These are phyloP conservation scores for Seminavis robusta DNA, from an alignment of 108 stramenopile genomes.

Conservation along the genomic window DNA sequence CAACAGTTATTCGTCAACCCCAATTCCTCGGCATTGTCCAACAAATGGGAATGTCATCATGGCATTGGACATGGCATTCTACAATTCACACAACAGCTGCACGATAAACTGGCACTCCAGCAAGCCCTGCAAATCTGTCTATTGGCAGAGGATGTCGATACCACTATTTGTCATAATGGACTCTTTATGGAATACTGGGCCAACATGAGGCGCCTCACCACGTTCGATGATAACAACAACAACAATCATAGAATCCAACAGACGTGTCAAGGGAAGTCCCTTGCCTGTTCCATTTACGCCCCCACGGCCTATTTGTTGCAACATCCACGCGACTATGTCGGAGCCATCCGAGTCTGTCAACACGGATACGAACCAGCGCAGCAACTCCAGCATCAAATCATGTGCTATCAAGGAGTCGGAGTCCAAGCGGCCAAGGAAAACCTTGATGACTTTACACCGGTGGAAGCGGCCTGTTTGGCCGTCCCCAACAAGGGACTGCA, in stretches of 20 bases:
- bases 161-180: constrained; percentile 16
- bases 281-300: constrained; percentile 15
- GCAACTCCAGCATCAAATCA: neutral
- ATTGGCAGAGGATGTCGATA: neutral
- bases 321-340: constrained; percentile 21
- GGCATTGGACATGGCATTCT: constrained; percentile 28
- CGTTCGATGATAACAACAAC: neutral
- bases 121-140: constrained; percentile 2
- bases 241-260: no score
- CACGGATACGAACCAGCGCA: constrained; percentile 15
- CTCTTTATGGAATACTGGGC: constrained; percentile 33
- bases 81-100: constrained; percentile 9
- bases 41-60: constrained; percentile 26
- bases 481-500: neutral
- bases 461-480: constrained; percentile 14
- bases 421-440: constrained; percentile 25
- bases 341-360: constrained; percentile 12
- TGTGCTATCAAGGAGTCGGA: constrained; percentile 13
- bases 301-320: constrained; percentile 27
- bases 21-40: no score
- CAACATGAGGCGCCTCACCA: neutral
- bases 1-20: no score
- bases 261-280: neutral
- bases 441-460: constrained; percentile 10
- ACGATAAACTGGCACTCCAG: constrained; percentile 8